Evolutionary conservation across 495 filamentous ascomycete genomes (phyloP).

Genomic region (Choiromyces venosus): DNA sequence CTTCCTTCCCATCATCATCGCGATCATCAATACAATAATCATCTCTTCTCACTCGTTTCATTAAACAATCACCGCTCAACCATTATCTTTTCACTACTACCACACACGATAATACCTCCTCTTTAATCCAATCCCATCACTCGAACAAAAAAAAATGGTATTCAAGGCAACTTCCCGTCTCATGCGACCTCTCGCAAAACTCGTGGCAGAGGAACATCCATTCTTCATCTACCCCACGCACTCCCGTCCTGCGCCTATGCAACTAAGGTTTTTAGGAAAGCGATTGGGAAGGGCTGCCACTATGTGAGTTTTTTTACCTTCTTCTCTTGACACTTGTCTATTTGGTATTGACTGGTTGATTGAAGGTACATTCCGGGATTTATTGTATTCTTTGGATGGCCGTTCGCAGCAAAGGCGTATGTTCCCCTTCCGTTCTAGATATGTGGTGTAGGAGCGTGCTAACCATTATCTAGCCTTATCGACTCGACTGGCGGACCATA

Average conservation of each 20-base stretch:
- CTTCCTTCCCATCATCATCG: background rate
- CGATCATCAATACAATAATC: background rate
- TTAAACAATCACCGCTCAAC: background rate
- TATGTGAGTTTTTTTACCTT: conserved; percentile 11
- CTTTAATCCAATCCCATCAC: too few relatives aligned
- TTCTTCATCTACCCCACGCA: conserved; percentile 31
- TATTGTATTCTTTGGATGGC: conserved; percentile 34
- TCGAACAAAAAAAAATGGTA: background rate
- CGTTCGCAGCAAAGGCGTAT: conserved; percentile 30
- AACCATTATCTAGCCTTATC: conserved; percentile 1
- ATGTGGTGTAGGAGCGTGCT: background rate
- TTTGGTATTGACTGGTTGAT: background rate
- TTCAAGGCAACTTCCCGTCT: conserved; percentile 18
- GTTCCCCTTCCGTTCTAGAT: background rate
- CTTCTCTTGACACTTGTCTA: background rate
- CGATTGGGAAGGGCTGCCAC: conserved; percentile 23
- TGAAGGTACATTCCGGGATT: conserved; percentile 30
- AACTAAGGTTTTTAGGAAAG: conserved; percentile 19
- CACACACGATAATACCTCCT: too few relatives aligned
- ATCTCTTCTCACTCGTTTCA: conserved; percentile 23
- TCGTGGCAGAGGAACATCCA: conserved; percentile 27
- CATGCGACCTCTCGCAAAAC: conserved; percentile 18
- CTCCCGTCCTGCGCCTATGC: conserved; percentile 12
- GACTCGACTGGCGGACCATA: conserved; percentile 26
- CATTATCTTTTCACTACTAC: background rate